Conservation (phyloP, 2,329 filamentous ascomycete species). For the Aspergillus ochraceus region DNA sequence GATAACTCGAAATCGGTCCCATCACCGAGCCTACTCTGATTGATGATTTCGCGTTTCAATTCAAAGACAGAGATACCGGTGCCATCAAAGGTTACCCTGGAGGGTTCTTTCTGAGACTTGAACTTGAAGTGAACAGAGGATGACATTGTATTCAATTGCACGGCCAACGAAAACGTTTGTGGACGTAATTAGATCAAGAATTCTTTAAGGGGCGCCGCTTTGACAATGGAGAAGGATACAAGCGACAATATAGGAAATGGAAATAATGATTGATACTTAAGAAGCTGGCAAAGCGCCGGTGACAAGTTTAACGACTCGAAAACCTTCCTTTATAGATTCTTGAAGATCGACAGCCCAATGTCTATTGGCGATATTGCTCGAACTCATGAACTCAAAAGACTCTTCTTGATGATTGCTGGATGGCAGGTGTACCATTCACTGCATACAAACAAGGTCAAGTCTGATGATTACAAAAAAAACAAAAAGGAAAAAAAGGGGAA, state of each 20-base stretch:
- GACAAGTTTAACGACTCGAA: slow-evolving; percentile 19
- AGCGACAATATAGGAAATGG: slow-evolving; percentile 18
- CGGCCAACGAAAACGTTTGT: slow-evolving; percentile 27
- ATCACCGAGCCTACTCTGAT: slow-evolving; percentile 87
- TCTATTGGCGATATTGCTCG: slow-evolving; percentile 27
- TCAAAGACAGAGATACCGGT: slow-evolving; percentile 98
- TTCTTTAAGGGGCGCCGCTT: slow-evolving; percentile 24
- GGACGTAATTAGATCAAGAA: slow-evolving; percentile 31
- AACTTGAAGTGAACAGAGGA: slow-evolving; percentile 99
- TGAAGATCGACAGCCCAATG: slow-evolving; percentile 24
- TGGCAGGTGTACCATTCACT: slow-evolving; percentile 28
- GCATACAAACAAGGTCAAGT: slow-evolving; percentile 36
- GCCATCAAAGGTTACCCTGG: slow-evolving; percentile 93
- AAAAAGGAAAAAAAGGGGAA: slow-evolving; percentile 8
- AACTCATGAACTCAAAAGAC: slow-evolving; percentile 26
- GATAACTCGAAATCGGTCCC: slow-evolving; percentile 94
- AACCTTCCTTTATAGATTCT: slow-evolving; percentile 16
- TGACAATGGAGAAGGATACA: slow-evolving; percentile 26
- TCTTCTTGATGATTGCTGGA: slow-evolving; percentile 27
- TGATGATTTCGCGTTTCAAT: slow-evolving; percentile 97
- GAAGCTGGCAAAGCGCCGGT: slow-evolving; percentile 16
- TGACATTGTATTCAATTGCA: slow-evolving; percentile 66
- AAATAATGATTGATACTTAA: slow-evolving; percentile 18
- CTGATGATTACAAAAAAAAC: slow-evolving; percentile 32
- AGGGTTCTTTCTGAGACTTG: slow-evolving; percentile 96